Percentiles rank a stretch among this genome's conserved stretches.
phyloP scores from a whole-genome alignment of 2,329 filamentous ascomycete genomes.

The Neocucurbitaria cava region DNA sequence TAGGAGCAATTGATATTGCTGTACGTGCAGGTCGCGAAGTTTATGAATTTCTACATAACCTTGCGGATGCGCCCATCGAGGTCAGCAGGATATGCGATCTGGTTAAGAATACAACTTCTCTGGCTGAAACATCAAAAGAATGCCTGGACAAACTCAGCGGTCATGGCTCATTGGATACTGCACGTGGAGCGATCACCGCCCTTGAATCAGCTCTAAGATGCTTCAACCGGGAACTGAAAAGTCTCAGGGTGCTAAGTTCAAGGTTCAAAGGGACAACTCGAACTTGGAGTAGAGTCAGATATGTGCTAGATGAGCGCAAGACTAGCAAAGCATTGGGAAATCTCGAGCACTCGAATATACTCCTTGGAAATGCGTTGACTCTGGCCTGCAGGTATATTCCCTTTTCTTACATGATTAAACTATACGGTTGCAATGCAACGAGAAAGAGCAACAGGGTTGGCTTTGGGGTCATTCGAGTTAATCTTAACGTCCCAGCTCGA shows the following conservation, averaged over 20 bases:
- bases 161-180: background rate
- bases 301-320: slow-evolving; percentile 11
- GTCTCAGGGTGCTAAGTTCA: background rate
- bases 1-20: slow-evolving; percentile 22
- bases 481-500: no score
- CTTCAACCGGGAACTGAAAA: slow-evolving; percentile 11
- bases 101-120: slow-evolving; percentile 10
- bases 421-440: background rate
- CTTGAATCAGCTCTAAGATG: slow-evolving; percentile 5
- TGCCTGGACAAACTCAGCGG: slow-evolving; percentile 3
- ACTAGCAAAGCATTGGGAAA: slow-evolving; percentile 6
- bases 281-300: slow-evolving; percentile 15
- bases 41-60: slow-evolving; percentile 17
- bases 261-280: slow-evolving; percentile 7
- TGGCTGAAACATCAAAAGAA: slow-evolving; percentile 1
- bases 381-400: slow-evolving; percentile 9
- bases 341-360: slow-evolving; percentile 11
- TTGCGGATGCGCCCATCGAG: slow-evolving; percentile 16
- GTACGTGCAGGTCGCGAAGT: slow-evolving; percentile 15
- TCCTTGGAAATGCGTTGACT: slow-evolving; percentile 5
- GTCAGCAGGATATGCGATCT: slow-evolving; percentile 6
- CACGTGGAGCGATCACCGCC: background rate
- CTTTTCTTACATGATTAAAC: background rate
- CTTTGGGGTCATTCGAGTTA: background rate
- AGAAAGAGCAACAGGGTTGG: background rate